phyloP scores from a whole-genome alignment of 805 yeast species.

The Cyberlindnera americana region DNA sequence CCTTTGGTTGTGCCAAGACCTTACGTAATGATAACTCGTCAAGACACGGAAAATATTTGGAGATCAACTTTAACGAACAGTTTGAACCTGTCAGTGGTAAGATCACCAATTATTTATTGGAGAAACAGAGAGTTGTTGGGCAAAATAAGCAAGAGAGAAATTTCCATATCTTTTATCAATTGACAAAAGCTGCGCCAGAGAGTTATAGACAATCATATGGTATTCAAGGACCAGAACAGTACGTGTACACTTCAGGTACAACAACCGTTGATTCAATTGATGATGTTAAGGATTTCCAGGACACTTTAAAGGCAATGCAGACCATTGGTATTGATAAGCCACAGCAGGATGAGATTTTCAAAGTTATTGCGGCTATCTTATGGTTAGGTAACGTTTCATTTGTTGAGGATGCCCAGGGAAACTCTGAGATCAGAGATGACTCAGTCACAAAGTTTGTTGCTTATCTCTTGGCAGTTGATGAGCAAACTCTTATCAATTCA shows the following conservation, averaged over 20 bases:
- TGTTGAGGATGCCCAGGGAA: slow-evolving; percentile 81
- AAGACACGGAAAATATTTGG: slow-evolving; percentile 90
- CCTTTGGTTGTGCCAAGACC: slow-evolving; percentile 93
- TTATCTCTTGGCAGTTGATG: slow-evolving; percentile 78
- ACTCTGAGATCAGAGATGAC: slow-evolving; percentile 75
- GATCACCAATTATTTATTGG: slow-evolving; percentile 90
- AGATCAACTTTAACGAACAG: slow-evolving; percentile 76
- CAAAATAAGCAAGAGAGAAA: slow-evolving; percentile 91
- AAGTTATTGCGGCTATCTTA: slow-evolving; percentile 75
- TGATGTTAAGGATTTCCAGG: slow-evolving; percentile 74
- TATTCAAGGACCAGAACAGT: slow-evolving; percentile 90
- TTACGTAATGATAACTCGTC: slow-evolving; percentile 86
- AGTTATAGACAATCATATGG: slow-evolving; percentile 81
- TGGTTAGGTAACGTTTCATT: slow-evolving; percentile 96
- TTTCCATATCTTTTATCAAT: slow-evolving; percentile 95
- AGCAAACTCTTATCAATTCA: slow-evolving; percentile 60
- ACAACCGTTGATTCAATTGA: slow-evolving; percentile 83
- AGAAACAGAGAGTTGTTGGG: slow-evolving; percentile 95
- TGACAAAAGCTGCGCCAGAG: slow-evolving; percentile 86
- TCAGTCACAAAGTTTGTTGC: slow-evolving; percentile 96
- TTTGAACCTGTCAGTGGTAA: slow-evolving; percentile 94
- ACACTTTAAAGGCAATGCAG: slow-evolving; percentile 81
- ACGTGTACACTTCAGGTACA: slow-evolving; percentile 85
- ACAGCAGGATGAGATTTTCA: slow-evolving; percentile 89
- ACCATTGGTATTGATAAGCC: slow-evolving; percentile 75